phyloP scores from a whole-genome alignment of 2,329 filamentous ascomycete species.

The Capronia coronata region DNA sequence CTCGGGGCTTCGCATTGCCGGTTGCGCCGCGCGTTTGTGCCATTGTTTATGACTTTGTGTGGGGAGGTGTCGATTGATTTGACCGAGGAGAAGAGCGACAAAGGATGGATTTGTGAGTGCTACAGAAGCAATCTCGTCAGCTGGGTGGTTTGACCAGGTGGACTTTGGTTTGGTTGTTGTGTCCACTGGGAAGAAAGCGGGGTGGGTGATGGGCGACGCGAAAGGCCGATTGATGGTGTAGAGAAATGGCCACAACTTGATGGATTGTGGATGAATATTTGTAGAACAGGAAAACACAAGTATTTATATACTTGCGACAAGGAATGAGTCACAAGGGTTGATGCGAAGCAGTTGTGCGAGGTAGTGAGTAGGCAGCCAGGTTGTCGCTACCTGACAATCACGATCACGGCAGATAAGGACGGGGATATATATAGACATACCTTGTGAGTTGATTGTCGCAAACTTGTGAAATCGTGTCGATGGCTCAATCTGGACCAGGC shows the following conservation, averaged over 20 bases:
- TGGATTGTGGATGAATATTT: slow-evolving; percentile 1
- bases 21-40: slow-evolving; percentile 30
- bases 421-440: slow-evolving; percentile 21
- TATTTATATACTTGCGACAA: slow-evolving; percentile 19
- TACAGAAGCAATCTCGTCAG: background rate
- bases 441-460: slow-evolving; percentile 19
- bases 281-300: background rate
- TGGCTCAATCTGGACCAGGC: slow-evolving; percentile 18
- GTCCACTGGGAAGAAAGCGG: no score
- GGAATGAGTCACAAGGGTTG: slow-evolving; percentile 15
- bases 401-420: slow-evolving; percentile 12
- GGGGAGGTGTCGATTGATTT: background rate
- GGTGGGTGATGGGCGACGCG: no score
- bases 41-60: slow-evolving; percentile 22
- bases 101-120: background rate
- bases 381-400: slow-evolving; percentile 3
- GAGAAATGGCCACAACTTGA: slow-evolving; percentile 15
- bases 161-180: no score
- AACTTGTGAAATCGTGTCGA: slow-evolving; percentile 7
- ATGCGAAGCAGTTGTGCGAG: slow-evolving; percentile 13
- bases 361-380: slow-evolving; percentile 21
- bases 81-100: background rate
- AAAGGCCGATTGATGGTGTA: background rate
- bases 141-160: background rate
- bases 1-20: slow-evolving; percentile 29